phyloP scores from a whole-genome alignment of 1,284 basidiomycete genomes.

The Neonothopanus nambi region DNA sequence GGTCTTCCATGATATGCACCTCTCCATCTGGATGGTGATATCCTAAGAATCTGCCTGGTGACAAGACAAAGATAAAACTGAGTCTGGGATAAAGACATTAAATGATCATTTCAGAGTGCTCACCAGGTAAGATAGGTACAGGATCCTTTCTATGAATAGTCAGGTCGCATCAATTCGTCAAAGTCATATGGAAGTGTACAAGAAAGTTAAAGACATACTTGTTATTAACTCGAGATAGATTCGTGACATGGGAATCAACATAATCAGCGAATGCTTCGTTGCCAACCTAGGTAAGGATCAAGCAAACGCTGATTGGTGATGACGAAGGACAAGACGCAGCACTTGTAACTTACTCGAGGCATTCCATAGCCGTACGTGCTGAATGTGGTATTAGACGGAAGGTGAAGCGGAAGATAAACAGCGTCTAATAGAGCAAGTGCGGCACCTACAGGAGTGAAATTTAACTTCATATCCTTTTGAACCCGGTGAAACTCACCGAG shows the following conservation, averaged over 20 bases:
- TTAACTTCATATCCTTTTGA: background rate
- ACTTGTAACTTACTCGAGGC: conserved; percentile 47
- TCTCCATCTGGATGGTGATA: conserved; percentile 1
- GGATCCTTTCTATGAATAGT: conserved; percentile 34
- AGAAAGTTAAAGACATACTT: conserved; percentile 27
- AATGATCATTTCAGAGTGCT: background rate
- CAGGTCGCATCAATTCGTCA: background rate
- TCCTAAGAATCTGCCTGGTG: background rate
- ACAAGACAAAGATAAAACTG: background rate
- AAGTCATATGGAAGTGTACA: conserved; percentile 19
- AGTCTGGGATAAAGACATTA: too few relatives aligned
- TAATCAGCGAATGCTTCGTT: conserved; percentile 62
- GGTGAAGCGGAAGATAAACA: conserved; percentile 34
- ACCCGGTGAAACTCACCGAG: conserved; percentile 35
- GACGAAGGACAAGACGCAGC: background rate
- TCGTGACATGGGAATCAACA: conserved; percentile 42
- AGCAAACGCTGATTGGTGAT: background rate
- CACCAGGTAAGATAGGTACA: conserved; percentile 47
- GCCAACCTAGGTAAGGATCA: conserved; percentile 44
- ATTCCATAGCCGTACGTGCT: conserved; percentile 48
- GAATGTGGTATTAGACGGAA: conserved; percentile 28
- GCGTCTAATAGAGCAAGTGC: conserved; percentile 51
- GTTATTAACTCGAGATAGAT: conserved; percentile 52
- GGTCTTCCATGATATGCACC: background rate
- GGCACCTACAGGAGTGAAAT: conserved; percentile 32